Evolutionary conservation across 2,329 filamentous ascomycete genomes (phyloP).

Genomic region (Colletotrichum tofieldiae): DNA sequence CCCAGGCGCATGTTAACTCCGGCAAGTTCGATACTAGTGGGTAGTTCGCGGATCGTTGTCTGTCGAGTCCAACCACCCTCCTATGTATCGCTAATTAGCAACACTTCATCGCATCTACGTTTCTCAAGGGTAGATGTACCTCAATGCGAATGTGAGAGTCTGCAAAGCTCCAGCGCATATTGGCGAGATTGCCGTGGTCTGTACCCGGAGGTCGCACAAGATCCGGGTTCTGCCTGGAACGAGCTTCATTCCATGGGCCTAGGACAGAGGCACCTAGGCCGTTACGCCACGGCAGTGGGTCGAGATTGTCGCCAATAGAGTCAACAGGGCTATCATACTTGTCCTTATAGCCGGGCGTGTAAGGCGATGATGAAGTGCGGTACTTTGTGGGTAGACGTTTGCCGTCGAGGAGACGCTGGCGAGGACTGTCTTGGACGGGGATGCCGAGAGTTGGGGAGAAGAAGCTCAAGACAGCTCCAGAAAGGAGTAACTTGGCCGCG

Average conservation of each 20-base stretch:
- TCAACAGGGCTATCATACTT: constrained; percentile 76
- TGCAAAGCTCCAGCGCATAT: constrained; percentile 81
- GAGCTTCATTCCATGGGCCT: constrained; percentile 78
- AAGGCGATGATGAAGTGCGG: constrained; percentile 62
- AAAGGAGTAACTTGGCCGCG: constrained; percentile 12
- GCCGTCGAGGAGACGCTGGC: constrained; percentile 69
- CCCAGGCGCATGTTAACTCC: constrained; percentile 87
- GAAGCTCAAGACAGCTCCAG: constrained; percentile 23
- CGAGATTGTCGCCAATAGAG: constrained; percentile 69
- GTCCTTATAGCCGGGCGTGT: constrained; percentile 72
- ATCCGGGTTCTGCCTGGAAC: constrained; percentile 81
- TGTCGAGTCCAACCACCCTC: constrained; percentile 85
- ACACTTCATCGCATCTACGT: not conserved
- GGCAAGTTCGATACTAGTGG: constrained; percentile 78
- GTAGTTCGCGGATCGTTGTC: constrained; percentile 77
- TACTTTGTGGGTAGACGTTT: constrained; percentile 62
- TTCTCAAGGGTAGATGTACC: constrained; percentile 56
- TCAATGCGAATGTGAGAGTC: constrained; percentile 77
- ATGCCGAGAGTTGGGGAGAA: constrained; percentile 22
- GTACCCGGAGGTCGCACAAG: constrained; percentile 80
- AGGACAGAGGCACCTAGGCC: constrained; percentile 77
- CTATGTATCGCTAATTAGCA: constrained; percentile 52
- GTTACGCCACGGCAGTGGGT: constrained; percentile 77
- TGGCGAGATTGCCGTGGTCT: constrained; percentile 78
- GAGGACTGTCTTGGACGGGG: constrained; percentile 64